Evolutionary conservation across 352 stramenopile genomes (phyloP), one percentile per base, ranked within the genome.

Genomic region (Pythium dissimile): DNA sequence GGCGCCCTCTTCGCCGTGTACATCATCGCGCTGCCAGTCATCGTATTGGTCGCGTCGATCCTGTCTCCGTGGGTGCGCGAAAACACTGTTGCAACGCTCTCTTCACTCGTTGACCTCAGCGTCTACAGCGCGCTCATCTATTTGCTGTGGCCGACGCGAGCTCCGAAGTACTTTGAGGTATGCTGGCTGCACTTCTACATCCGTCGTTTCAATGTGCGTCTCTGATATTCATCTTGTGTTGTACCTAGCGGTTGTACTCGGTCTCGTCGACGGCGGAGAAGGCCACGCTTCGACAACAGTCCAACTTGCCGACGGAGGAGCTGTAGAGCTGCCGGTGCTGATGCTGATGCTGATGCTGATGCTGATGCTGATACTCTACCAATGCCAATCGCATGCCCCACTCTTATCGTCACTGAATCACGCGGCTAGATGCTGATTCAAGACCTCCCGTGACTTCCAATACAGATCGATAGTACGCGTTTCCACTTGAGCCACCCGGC

Each of bases 101-200:
- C 78, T 11, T 71, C 74, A 1, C 69, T 60, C 9, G 63, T 87
- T 23, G 76, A 92, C 30, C 53, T 80, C 37, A 55, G 55, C 23
- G 67, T 89, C 55, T 89, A 86, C 63, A 59, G 64, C n/a, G 62
- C 73, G 2, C 74, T 92, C 49, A 79, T 89, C 34, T 90, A 79
- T 54, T 64, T 85, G 35, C 48, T 92, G 18, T 92, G 80, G 80
- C 76, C 82, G 9, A 80, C 78, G 21, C 72, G 80, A 28, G 82
- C 82, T 5, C 82, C 80, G 7, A 70, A 71, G 16, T 90, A 88
- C 64, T 92, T 92, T 52, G 82, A 92, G 73, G 82, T 92, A 72
- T 31, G 63, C 30, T 20, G n/a, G 10, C 5, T 9, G 13, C 18
- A 11, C 24, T 23, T 13, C 46, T 11, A 31, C n/a, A n/a, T n/a